Evolutionary conservation across 2,329 filamentous ascomycete genomes (phyloP), one percentile per base, ranked within the genome.

Genomic region (Eutypella sp.): DNA sequence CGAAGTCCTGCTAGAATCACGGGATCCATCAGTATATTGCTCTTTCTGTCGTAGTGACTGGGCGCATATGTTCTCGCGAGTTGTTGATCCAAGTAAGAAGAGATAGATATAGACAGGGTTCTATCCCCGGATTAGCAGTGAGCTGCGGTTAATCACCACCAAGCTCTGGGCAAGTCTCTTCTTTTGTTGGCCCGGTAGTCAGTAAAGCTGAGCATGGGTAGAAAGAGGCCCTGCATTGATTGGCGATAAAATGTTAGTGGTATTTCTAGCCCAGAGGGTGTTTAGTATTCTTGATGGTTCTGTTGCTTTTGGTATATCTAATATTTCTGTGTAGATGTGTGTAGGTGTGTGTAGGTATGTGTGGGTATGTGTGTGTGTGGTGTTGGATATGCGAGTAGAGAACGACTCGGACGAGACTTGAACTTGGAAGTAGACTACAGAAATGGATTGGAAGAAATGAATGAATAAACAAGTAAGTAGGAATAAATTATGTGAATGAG

Each of bases 1-100:
- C 72, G 67, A 76, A 79, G 60, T 78, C 76, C 73, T 79, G 69
- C 63, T 70, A 56, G 53, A 63, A 51, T 51, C 55, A 64, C 57
- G 53, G 50, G 49, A 61, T 53, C 52, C 47, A 59, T 66, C 50
- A 67, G 64, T 60, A 55, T 48, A 61, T 52, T 47, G 47, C 51
- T 54, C 47, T 48, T 51, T 41, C 42, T 51, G 48, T 44, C 41
- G 38, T 22, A 43, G 33, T 45, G 31, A 37, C 25, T 38, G 48
- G 46, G 34, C 4, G 20, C 20, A 39, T 22, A n/a, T 39, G 16
- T 22, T 15, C 9, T 39, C 23, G 36, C 20, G 36, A n/a, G 23
- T 22, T n/a, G n/a, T n/a, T n/a, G n/a, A n/a, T 39, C 18, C 36
- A 24, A n/a, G 36, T 39, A 10, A 39, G 7, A 39, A 24, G 20